Evolutionary conservation across 2,329 filamentous ascomycete genomes (phyloP).

Genomic region (Huntiella omanensis): DNA sequence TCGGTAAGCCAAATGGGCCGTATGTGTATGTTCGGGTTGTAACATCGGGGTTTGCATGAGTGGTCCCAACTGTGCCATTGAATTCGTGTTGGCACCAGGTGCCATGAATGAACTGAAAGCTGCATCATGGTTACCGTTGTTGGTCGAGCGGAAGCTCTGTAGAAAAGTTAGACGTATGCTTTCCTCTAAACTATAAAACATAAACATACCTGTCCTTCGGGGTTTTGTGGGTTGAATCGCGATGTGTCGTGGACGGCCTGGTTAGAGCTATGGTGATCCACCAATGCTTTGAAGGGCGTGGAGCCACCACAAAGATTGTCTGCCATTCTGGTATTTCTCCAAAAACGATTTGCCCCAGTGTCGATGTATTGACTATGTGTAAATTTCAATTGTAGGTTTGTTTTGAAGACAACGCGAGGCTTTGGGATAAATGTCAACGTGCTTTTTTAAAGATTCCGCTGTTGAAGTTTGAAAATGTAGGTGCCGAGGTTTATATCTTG

Average conservation of each 20-base stretch:
- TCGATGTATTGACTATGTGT: neutral
- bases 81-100: too few relatives aligned
- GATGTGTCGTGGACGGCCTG: conserved; percentile 22
- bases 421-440: neutral
- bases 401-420: neutral
- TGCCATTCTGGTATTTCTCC: conserved; percentile 18
- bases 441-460: neutral
- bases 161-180: too few relatives aligned
- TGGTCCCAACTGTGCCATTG: too few relatives aligned
- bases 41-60: too few relatives aligned
- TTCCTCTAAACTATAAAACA: neutral
- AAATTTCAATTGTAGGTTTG: neutral
- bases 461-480: neutral
- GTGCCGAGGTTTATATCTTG: neutral
- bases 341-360: neutral
- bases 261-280: conserved; percentile 24
- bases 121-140: too few relatives aligned
- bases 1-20: too few relatives aligned
- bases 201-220: neutral
- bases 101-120: too few relatives aligned
- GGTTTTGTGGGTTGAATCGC: neutral
- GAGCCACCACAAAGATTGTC: conserved; percentile 24
- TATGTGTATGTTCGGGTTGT: too few relatives aligned
- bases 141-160: too few relatives aligned
- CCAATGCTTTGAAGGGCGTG: conserved; percentile 24